These are phyloP conservation scores for Neurospora hispaniola DNA, from an alignment of 495 filamentous ascomycete species.

Conservation along the genomic window DNA sequence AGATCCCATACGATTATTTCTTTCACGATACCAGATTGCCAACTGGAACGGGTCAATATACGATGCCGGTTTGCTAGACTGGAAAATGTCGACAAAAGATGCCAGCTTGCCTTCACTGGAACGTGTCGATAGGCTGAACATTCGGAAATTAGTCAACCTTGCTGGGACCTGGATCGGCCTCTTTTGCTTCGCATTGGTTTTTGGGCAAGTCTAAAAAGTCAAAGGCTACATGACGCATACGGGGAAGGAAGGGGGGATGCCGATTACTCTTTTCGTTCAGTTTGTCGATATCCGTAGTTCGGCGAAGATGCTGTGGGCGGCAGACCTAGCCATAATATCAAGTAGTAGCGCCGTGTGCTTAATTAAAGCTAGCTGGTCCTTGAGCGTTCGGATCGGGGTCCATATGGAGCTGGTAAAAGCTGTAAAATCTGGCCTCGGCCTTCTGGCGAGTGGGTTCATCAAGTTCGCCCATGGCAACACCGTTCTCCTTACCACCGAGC, in stretches of 20 bases:
- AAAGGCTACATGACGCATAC: neutral
- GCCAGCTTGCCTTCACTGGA: neutral
- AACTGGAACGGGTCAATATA: neutral
- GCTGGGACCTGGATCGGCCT: neutral
- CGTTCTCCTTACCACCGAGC: conserved; percentile 47
- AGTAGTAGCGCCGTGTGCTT: neutral
- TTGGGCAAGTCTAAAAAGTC: conserved; percentile 1
- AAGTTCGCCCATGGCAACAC: conserved; percentile 44
- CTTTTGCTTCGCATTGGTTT: neutral
- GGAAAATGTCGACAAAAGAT: neutral
- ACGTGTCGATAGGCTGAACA: neutral
- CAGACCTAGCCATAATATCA: neutral
- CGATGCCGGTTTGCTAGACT: neutral
- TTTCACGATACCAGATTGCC: neutral
- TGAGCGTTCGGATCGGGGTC: conserved; percentile 35
- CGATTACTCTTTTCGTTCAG: conserved; percentile 7
- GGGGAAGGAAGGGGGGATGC: neutral
- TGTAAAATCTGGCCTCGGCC: conserved; percentile 54
- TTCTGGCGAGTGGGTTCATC: conserved; percentile 52
- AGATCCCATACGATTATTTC: neutral
- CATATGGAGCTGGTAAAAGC: conserved; percentile 52
- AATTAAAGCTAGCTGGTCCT: conserved; percentile 34
- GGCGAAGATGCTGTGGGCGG: conserved; percentile 4
- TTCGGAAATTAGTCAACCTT: neutral
- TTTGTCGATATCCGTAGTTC: neutral